Conservation (phyloP, 2,329 filamentous ascomycete genomes). For the Bipolaris gigantea region DNA sequence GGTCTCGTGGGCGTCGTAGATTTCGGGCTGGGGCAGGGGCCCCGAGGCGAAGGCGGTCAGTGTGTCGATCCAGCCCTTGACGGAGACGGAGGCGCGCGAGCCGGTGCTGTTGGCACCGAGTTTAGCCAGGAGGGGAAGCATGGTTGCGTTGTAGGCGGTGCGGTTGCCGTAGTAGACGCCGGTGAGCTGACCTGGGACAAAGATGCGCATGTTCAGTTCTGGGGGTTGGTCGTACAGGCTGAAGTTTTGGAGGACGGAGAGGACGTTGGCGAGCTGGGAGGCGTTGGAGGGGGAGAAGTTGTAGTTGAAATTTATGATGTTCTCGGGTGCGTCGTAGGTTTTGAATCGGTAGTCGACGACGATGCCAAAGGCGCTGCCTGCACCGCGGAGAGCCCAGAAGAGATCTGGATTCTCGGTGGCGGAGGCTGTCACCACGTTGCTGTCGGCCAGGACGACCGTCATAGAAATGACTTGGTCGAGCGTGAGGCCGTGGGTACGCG, state of each 20-base stretch:
- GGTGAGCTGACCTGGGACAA: slow-evolving; percentile 21
- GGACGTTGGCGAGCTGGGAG: slow-evolving; percentile 16
- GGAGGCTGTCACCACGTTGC: slow-evolving; percentile 42
- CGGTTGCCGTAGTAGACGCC: slow-evolving; percentile 34
- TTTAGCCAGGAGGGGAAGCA: slow-evolving; percentile 26
- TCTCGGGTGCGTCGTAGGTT: slow-evolving; percentile 30
- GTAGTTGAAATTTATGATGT: slow-evolving; percentile 32
- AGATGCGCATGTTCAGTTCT: slow-evolving; percentile 34
- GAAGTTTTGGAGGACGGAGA: slow-evolving; percentile 30
- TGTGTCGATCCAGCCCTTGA: slow-evolving; percentile 25
- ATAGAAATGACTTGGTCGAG: slow-evolving; percentile 30
- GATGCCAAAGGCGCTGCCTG: slow-evolving; percentile 46
- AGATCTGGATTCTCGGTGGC: slow-evolving; percentile 41
- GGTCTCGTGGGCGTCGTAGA: slow-evolving; percentile 32
- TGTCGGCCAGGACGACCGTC: slow-evolving; percentile 40
- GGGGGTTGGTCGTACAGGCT: slow-evolving; percentile 24
- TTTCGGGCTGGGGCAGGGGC: slow-evolving; percentile 20
- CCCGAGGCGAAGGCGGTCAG: slow-evolving; percentile 26
- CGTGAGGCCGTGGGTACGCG: slow-evolving; percentile 28
- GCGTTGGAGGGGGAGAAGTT: slow-evolving; percentile 18
- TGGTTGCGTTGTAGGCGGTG: slow-evolving; percentile 26
- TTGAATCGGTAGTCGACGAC: slow-evolving; percentile 42
- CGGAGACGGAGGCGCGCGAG: neutral
- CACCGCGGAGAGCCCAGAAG: slow-evolving; percentile 47
- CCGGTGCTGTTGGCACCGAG: slow-evolving; percentile 14